Base-by-base conservation (phyloP, 129 eudicot species). In the Pittosporum tobira region DNA sequence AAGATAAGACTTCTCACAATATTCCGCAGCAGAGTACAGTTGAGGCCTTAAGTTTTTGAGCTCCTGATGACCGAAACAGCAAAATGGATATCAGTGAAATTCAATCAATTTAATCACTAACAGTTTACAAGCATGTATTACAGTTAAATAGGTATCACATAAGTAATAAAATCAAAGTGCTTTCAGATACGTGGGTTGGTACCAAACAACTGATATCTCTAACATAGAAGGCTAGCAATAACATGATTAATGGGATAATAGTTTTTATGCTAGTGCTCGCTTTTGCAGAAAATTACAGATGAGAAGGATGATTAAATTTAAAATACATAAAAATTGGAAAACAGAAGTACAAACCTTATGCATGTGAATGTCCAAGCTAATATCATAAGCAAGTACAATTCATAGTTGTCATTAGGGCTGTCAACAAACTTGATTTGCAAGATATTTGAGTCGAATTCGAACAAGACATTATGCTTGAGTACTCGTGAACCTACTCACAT, bases 1-100 rank as follows among this genome's bases (percentile, higher is more conserved):
- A 59, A 91, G 96, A 68, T 91, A 91, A 53, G 98, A 91, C 66
- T 91, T 91, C 55, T 91, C 98, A 65, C 98, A 91, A 50, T 91
- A 86, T 44, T 83, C 98, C 4, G 98, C 98, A 25, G 98, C 98
- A 6, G 98, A 83, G 77, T 86, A 86, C 55, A 91, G 90, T 68
- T 91, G 98, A 51, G 98, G 95, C 78, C 98, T 74, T 68, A 91
- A 70, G 48, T 80, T 86, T 71, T 91, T 91, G 31, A 91, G 96
- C 68, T 91, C 98, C 98, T 91, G 75, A 75, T 70, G 51, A 38
- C 60, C 62, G 47, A 63, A 57, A 16, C 40, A 67, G 40, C 57
- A 44, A 64, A 62, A 51, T 50, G 42, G 60, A 49, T 61, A 16
- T 24, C 14, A 29, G 43, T 25, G 14, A 36, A 40, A 59, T 51